Evolutionary conservation across 768 basidiomycete genomes (phyloP).

Genomic region (Suillus lakei): DNA sequence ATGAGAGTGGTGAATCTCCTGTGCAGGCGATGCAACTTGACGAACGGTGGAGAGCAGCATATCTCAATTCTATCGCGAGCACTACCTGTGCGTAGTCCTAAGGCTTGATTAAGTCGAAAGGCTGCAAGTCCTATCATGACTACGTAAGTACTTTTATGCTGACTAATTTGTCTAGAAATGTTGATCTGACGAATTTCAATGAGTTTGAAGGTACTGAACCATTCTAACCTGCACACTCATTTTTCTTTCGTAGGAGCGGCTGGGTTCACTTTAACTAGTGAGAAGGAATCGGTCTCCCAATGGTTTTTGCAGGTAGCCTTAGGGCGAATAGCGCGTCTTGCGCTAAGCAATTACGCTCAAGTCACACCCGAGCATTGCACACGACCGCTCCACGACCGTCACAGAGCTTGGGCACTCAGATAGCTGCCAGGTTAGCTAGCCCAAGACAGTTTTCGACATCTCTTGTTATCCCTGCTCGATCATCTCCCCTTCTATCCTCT

Average conservation of each 20-base stretch:
- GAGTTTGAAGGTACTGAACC: neutral
- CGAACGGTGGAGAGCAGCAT: neutral
- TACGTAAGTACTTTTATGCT: neutral
- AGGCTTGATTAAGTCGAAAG: too few relatives aligned
- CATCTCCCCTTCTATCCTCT: slow-evolving; percentile 34
- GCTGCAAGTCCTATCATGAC: neutral
- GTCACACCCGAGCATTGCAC: slow-evolving; percentile 15
- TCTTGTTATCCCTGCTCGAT: slow-evolving; percentile 25
- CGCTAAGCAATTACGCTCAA: slow-evolving; percentile 17
- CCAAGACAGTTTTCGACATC: slow-evolving; percentile 35
- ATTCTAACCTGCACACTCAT: slow-evolving; percentile 5
- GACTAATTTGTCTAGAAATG: neutral
- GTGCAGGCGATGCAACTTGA: too few relatives aligned
- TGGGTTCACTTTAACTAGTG: slow-evolving; percentile 13
- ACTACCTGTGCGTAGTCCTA: too few relatives aligned
- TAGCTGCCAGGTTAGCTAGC: slow-evolving; percentile 13
- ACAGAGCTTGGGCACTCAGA: slow-evolving; percentile 8
- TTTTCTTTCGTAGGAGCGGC: slow-evolving; percentile 8
- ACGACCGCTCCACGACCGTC: slow-evolving; percentile 17
- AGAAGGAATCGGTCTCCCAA: slow-evolving; percentile 24
- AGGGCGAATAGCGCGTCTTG: slow-evolving; percentile 18
- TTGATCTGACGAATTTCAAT: slow-evolving; percentile 1
- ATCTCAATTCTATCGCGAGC: too few relatives aligned
- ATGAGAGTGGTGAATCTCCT: too few relatives aligned
- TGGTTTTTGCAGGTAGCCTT: slow-evolving; percentile 28